These are phyloP conservation scores for Lentinus tigrinus DNA, from an alignment of 768 basidiomycete species.

Conservation along the genomic window DNA sequence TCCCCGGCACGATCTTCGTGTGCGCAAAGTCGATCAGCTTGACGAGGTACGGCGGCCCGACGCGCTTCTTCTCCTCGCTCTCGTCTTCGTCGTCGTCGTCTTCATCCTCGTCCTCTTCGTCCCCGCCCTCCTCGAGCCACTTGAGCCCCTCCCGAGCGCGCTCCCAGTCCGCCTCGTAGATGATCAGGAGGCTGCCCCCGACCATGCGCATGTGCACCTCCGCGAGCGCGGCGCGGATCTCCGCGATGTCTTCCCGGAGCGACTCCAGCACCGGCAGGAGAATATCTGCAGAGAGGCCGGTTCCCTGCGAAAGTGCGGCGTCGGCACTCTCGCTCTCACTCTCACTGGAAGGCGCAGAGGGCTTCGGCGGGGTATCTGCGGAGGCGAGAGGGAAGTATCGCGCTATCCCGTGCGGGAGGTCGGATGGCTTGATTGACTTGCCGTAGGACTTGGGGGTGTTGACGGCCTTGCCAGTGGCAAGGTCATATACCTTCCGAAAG, in stretches of 20 bases:
- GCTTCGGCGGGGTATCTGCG: neutral
- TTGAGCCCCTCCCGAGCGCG: slow-evolving; percentile 39
- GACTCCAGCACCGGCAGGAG: slow-evolving; percentile 58
- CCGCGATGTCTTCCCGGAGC: slow-evolving; percentile 51
- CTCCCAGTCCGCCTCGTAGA: slow-evolving; percentile 68
- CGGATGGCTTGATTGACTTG: slow-evolving; percentile 61
- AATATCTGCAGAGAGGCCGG: slow-evolving; percentile 54
- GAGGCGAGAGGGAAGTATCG: slow-evolving; percentile 73
- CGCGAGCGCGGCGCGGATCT: slow-evolving; percentile 50
- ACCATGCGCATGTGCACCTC: slow-evolving; percentile 74
- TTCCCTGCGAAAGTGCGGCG: slow-evolving; percentile 23
- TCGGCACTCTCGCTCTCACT: slow-evolving; percentile 8
- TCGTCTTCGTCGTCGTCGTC: slow-evolving; percentile 29
- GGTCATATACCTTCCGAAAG: slow-evolving; percentile 65
- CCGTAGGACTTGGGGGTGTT: slow-evolving; percentile 77
- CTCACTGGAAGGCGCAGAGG: slow-evolving; percentile 8
- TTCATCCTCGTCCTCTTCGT: slow-evolving; percentile 32
- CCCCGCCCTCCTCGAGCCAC: slow-evolving; percentile 35
- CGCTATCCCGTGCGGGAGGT: slow-evolving; percentile 75
- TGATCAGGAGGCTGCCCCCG: slow-evolving; percentile 75
- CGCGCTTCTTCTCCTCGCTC: slow-evolving; percentile 26
- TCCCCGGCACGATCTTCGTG: slow-evolving; percentile 60
- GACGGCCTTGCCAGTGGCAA: slow-evolving; percentile 51
- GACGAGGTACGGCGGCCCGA: slow-evolving; percentile 55
- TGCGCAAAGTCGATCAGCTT: slow-evolving; percentile 97